Evolutionary conservation across 148 eudicot species (phyloP).

Genomic region (Cornus florida): DNA sequence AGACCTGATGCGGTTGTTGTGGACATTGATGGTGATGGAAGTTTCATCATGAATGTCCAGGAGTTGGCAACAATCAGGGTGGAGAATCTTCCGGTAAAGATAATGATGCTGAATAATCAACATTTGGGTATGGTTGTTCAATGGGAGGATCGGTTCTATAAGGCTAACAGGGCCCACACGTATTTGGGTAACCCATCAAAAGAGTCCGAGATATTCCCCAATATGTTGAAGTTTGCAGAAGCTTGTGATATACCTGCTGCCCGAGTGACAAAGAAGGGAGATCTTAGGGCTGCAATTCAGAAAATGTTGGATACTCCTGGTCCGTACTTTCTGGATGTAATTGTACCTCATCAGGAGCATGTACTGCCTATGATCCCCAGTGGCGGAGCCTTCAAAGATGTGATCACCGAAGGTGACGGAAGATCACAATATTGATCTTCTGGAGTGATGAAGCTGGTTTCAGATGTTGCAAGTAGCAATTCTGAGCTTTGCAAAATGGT

Average conservation of each 20-base stretch:
- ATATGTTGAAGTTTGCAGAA: conserved; percentile 62
- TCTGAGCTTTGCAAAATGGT: not conserved
- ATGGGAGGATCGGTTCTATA: conserved; percentile 56
- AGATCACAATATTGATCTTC: conserved; percentile 29
- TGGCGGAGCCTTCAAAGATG: conserved; percentile 47
- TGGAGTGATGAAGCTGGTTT: not conserved
- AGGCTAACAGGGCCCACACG: conserved; percentile 55
- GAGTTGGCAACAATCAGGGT: conserved; percentile 60
- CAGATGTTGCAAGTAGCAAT: conserved; percentile 15
- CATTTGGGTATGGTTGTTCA: no score
- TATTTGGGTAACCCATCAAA: conserved; percentile 30
- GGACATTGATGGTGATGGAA: no score
- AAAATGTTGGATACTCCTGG: conserved; percentile 67
- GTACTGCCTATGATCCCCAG: conserved; percentile 27
- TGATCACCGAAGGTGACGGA: conserved; percentile 55
- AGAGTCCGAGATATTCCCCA: conserved; percentile 35
- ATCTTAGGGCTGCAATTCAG: conserved; percentile 50
- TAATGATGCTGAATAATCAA: conserved; percentile 33
- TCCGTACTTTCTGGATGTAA: conserved; percentile 57
- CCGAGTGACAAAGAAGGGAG: conserved; percentile 40
- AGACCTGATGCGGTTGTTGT: conserved; percentile 41
- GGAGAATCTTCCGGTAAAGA: conserved; percentile 58
- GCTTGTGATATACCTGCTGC: conserved; percentile 52
- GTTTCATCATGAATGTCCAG: conserved; percentile 44
- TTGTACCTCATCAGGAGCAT: conserved; percentile 67